Evolutionary conservation across 2,329 filamentous ascomycete species (phyloP), one percentile per base, ranked within the genome.

Genomic region (Xylariaceae sp.): DNA sequence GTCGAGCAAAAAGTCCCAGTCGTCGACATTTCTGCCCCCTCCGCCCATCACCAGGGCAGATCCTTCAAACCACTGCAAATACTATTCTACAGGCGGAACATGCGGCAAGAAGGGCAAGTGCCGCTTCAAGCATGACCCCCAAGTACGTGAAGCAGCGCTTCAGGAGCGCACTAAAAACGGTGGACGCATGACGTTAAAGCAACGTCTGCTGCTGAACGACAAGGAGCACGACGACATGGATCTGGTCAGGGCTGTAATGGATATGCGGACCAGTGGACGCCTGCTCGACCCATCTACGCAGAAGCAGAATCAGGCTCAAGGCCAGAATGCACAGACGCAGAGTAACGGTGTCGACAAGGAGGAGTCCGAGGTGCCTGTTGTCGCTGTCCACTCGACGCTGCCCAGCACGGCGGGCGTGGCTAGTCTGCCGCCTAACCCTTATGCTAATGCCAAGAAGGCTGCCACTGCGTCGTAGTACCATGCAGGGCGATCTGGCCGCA

Each of bases 101-200:
- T 87, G 84, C 70, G 84, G 83, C 47, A 87, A 87, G 77, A 86
- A 86, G 79, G 82, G 82, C 82, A 87, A 87, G 82, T 87, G 84
- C 75, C 84, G 84, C 71, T 87, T 87, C 71, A 82, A 86, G 58
- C 84, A 87, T 67, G 84, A 87, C 65, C 77, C 79, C 16, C 78
- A 80, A 56, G 79, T 84, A 52, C 77, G 84, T 60, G 81, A 84
- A 62, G 81, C 81, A 58, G 83, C 83, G 51, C 74, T 87, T 45
- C 79, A 77, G 63, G 83, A 86, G 65, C 79, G 83, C 53, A 82
- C 84, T 61, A 75, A 77, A 62, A 87, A 87, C 60, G 82, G 84
- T 54, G 84, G 84, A 43, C 80, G 81, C 46, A 78, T 86, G 70
- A 87, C 84, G 5, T 77, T 87, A 49, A 80, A 83, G 67, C 84